phyloP scores from a whole-genome alignment of 2,329 filamentous ascomycete genomes.

The Hymenoscyphus infarciens region DNA sequence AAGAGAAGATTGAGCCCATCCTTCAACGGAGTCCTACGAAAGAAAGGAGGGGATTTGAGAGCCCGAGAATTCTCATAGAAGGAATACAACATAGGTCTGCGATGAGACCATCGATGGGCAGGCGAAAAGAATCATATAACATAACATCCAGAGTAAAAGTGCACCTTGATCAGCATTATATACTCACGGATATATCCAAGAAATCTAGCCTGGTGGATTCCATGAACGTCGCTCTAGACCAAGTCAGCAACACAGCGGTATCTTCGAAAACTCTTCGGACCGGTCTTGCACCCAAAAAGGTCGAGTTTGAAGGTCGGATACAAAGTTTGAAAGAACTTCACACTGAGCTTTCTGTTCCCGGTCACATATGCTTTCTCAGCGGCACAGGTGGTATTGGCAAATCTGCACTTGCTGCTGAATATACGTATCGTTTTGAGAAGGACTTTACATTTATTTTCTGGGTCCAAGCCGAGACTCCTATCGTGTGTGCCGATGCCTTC shows the following conservation, averaged over 20 bases:
- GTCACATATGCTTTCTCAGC: slow-evolving; percentile 16
- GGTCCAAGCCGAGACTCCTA: background rate
- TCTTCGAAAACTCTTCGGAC: background rate
- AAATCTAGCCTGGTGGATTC: background rate
- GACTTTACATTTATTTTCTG: slow-evolving; percentile 13
- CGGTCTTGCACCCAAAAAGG: slow-evolving; percentile 3
- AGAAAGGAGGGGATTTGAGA: background rate
- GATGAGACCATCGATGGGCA: background rate
- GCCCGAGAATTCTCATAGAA: background rate
- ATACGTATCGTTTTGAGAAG: slow-evolving; percentile 10
- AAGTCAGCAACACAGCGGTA: background rate
- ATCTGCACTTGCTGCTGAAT: slow-evolving; percentile 24
- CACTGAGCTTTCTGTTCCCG: background rate
- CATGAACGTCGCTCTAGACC: background rate
- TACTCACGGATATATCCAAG: background rate
- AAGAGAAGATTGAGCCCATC: background rate
- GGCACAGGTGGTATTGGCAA: slow-evolving; percentile 26
- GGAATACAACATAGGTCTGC: background rate
- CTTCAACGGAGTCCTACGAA: background rate
- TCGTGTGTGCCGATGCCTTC: background rate
- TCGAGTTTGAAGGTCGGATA: background rate
- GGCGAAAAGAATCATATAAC: background rate
- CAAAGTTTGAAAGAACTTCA: slow-evolving; percentile 1
- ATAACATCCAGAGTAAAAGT: background rate
- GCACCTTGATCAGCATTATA: background rate